Conservation (phyloP, 495 filamentous ascomycete species). For the Aspergillus biplanus region DNA sequence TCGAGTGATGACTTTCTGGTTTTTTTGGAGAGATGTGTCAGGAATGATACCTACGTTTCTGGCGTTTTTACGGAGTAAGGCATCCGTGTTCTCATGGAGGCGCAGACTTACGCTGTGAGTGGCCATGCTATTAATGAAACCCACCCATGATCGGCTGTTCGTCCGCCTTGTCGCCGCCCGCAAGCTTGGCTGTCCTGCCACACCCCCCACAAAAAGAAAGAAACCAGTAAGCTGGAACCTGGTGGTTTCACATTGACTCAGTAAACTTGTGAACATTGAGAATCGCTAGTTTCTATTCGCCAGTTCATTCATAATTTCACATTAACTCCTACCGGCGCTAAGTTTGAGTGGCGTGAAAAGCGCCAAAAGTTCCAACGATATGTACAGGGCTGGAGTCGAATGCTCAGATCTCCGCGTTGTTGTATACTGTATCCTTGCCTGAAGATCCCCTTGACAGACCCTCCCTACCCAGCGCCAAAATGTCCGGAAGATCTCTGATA, state of each 20-base stretch:
- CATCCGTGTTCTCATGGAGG: constrained; percentile 2
- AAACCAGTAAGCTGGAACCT: not conserved
- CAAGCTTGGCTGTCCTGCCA: not conserved
- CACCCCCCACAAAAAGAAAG: not conserved
- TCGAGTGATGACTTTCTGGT: not conserved
- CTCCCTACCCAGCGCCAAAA: constrained; percentile 57
- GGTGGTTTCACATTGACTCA: not conserved
- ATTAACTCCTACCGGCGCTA: not conserved
- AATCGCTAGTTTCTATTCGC: not conserved
- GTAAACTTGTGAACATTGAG: not conserved
- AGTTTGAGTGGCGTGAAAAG: not conserved
- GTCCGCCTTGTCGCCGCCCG: not conserved
- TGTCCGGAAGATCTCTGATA: constrained; percentile 77
- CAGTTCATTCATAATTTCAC: not conserved
- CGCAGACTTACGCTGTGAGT: not conserved
- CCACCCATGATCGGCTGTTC: constrained; percentile 5
- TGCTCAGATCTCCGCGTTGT: not conserved
- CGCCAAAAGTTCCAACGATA: not conserved
- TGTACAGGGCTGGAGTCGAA: not conserved
- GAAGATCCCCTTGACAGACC: constrained; percentile 7
- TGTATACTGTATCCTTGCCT: not conserved
- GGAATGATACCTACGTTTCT: not conserved
- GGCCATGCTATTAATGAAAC: constrained; percentile 1
- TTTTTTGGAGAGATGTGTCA: not conserved
- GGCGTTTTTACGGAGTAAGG: not conserved